phyloP scores from a whole-genome alignment of 768 basidiomycete genomes.

The Porphyrellus cyaneotinctus region DNA sequence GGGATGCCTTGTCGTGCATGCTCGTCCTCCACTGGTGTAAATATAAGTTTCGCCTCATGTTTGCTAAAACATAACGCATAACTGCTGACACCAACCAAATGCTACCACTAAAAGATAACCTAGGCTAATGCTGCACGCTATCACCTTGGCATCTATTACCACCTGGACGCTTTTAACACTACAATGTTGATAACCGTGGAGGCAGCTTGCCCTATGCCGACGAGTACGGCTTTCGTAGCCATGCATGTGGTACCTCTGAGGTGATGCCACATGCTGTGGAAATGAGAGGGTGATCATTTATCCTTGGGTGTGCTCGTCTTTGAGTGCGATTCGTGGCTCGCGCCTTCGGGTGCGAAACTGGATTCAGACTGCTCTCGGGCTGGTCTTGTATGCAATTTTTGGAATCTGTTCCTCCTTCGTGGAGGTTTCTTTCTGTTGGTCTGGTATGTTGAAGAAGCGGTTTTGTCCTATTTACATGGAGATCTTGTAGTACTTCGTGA shows the following conservation, averaged over 20 bases:
- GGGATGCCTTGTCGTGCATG: conserved; percentile 13
- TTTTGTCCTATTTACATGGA: no score
- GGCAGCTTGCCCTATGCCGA: not conserved
- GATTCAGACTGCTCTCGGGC: conserved; percentile 25
- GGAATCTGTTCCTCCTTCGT: conserved; percentile 13
- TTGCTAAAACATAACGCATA: no score
- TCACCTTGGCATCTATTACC: not conserved
- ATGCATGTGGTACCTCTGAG: not conserved
- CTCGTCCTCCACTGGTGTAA: not conserved
- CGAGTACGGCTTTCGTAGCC: not conserved
- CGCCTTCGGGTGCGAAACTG: conserved; percentile 19
- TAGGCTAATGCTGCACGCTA: not conserved
- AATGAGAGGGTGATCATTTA: conserved; percentile 14
- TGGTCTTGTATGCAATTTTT: conserved; percentile 20
- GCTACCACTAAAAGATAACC: not conserved
- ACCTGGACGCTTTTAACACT: not conserved
- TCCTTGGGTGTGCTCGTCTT: conserved; percentile 6
- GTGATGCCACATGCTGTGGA: conserved; percentile 5
- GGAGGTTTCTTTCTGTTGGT: conserved; percentile 5
- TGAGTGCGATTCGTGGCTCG: conserved; percentile 25
- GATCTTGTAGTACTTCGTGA: no score
- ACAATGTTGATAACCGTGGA: not conserved
- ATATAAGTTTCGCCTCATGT: not conserved
- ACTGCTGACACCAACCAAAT: not conserved
- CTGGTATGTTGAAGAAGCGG: no score